Percentiles rank a stretch among this genome's conserved stretches.
Evolutionary conservation across 495 filamentous ascomycete genomes (phyloP).

Genomic region (Alectoria sarmentosa): DNA sequence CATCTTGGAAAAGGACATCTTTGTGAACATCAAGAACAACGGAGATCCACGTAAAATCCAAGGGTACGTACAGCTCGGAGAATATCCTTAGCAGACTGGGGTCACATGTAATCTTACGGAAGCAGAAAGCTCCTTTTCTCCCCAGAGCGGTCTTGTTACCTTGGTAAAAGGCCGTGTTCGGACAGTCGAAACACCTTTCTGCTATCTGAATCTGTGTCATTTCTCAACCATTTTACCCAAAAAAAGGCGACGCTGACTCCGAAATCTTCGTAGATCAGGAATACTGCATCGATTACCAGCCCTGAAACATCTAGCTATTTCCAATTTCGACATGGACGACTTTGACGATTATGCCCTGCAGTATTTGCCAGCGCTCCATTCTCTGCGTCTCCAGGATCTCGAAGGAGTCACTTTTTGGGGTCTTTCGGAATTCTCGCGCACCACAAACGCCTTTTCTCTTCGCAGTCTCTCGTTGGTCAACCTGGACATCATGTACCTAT

Average conservation of each 20-base stretch:
- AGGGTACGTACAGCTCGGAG: too few species aligned
- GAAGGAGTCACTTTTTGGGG: slow-evolving; percentile 70
- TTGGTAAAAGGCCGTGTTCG: too few species aligned
- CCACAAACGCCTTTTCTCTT: slow-evolving; percentile 47
- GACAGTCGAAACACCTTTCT: too few species aligned
- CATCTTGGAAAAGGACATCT: slow-evolving; percentile 55
- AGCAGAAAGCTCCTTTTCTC: too few species aligned
- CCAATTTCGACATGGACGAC: slow-evolving; percentile 60
- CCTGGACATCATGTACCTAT: slow-evolving; percentile 56
- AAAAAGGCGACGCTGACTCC: too few species aligned
- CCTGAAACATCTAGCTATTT: slow-evolving; percentile 66
- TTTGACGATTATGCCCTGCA: slow-evolving; percentile 68
- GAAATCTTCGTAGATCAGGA: too few species aligned
- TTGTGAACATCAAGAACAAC: slow-evolving; percentile 46
- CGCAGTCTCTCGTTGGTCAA: slow-evolving; percentile 58
- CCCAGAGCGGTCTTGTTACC: too few species aligned
- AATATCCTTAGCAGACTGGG: too few species aligned
- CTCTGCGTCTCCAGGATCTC: slow-evolving; percentile 67
- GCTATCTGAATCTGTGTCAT: too few species aligned
- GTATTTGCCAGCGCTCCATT: slow-evolving; percentile 63
- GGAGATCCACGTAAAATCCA: slow-evolving; percentile 18
- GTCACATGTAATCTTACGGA: too few species aligned
- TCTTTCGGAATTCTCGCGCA: slow-evolving; percentile 64
- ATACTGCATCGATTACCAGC: slow-evolving; percentile 56
- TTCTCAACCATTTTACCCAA: too few species aligned